Evolutionary conservation across 78 protist species (phyloP), one percentile per base, ranked within the genome.

Genomic region (Guillardia theta): DNA sequence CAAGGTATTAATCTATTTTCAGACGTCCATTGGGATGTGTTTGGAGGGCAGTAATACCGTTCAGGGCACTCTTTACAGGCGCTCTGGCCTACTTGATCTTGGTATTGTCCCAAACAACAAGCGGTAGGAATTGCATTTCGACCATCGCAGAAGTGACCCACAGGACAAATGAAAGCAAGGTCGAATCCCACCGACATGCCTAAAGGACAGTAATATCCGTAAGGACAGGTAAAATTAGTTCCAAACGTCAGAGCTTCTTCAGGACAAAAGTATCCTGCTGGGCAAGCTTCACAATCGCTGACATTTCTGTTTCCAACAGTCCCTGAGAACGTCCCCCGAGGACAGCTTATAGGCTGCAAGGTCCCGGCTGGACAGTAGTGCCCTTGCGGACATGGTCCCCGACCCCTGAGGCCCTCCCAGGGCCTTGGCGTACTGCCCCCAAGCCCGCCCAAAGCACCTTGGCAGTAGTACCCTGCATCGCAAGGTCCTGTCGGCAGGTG

Each of bases 1-100:
- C 96, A 95, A 30, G 21, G 10, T 43, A 70, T 43, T 4, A 43
- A 36, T 24, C 83, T 43, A 43, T 70, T 70, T 30, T 58, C 70
- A 58, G 39, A 24, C 39, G 21, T 6, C 70, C 70, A 6, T 58
- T 47, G 50, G n/a, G n/a, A 15, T 4, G 58, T 37, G 88, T 53
- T 48, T 41, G n/a, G 54, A 30, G 88, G 88, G 93, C 96, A 95
- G 90, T 92, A 95, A 87, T 43, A 94, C 4, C 96, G 96, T 9
- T 36, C 58, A 0, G 93, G 93, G 58, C 97, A 96, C 4, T 45
- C 6, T 43, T 24, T 83, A 58, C 95, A 94, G 1, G 48, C 5
- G 24, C 27, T 0, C 62, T 83, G 50, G 0, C 62, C 92, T 4
- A 80, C 27, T 10, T 21, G 36, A 77, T 45, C 62, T 39, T 88